These are phyloP conservation scores for Lathyrus oleraceus DNA, from an alignment of 306 rosid genomes.

Conservation along the genomic window DNA sequence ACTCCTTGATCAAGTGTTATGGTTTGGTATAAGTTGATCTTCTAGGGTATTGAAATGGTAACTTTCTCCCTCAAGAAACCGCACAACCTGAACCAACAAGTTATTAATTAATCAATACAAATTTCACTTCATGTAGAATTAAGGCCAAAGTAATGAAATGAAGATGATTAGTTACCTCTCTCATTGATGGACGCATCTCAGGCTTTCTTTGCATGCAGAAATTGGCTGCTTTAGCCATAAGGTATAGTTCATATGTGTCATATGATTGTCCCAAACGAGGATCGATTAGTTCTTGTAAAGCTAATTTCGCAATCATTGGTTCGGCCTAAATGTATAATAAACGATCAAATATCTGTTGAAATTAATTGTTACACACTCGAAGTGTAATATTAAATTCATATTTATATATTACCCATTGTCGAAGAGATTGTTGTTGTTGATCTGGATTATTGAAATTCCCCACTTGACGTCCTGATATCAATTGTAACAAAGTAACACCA, in stretches of 20 bases:
- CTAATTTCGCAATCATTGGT: conserved; percentile 61
- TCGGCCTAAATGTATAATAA: conserved; percentile 49
- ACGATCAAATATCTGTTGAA: neutral
- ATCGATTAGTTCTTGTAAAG: conserved; percentile 74
- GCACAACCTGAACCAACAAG: conserved; percentile 63
- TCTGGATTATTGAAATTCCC: conserved; percentile 37
- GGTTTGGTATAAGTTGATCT: conserved; percentile 48
- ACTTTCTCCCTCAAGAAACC: conserved; percentile 74
- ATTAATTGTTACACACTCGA: neutral
- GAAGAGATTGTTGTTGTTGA: conserved; percentile 49
- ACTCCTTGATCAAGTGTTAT: conserved; percentile 37
- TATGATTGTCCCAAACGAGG: conserved; percentile 61
- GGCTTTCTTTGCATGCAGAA: conserved; percentile 65
- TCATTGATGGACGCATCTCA: conserved; percentile 71
- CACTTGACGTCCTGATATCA: conserved; percentile 72
- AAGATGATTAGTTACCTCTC: conserved; percentile 63
- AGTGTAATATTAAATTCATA: neutral
- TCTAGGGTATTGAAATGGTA: conserved; percentile 50
- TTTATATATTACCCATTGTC: conserved; percentile 68
- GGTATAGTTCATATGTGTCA: conserved; percentile 60
- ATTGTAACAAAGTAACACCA: conserved; percentile 68
- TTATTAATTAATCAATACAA: neutral
- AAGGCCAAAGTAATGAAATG: neutral
- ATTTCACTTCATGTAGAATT: neutral
- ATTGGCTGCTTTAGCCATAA: conserved; percentile 73